Percentiles rank a stretch among this genome's conserved stretches.
Evolutionary conservation across 2,329 filamentous ascomycete genomes (phyloP).

Genomic region (Colletotrichum orbiculare): DNA sequence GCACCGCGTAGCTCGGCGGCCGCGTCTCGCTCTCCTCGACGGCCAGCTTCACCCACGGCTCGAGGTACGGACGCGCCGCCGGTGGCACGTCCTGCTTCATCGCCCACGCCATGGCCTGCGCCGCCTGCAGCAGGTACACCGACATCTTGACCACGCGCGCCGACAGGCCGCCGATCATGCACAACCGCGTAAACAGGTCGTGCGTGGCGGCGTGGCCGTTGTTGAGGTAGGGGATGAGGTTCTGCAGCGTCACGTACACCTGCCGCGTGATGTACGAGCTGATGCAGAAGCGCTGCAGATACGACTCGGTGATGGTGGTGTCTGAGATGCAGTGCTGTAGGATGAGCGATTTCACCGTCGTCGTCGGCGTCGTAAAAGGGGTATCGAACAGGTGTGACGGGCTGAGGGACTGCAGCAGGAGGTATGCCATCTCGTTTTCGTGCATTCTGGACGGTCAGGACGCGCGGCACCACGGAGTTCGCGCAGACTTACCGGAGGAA

Average conservation of each 20-base stretch:
- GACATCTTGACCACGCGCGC: constrained; percentile 34
- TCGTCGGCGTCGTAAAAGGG: constrained; percentile 15
- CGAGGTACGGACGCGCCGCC: constrained; percentile 22
- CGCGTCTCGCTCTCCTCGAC: constrained; percentile 28
- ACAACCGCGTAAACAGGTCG: constrained; percentile 28
- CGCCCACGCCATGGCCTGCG: constrained; percentile 34
- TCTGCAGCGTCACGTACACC: constrained; percentile 29
- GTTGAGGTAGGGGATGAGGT: constrained; percentile 32
- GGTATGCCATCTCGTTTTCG: constrained; percentile 32
- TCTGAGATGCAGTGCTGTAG: constrained; percentile 32
- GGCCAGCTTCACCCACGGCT: constrained; percentile 31
- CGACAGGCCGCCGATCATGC: constrained; percentile 32
- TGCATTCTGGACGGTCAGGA: constrained; percentile 19
- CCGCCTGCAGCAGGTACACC: constrained; percentile 29
- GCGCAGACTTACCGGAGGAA: constrained; percentile 15
- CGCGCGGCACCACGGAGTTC: no score
- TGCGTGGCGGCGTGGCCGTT: constrained; percentile 22
- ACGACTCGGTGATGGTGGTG: constrained; percentile 27
- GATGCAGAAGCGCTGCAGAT: constrained; percentile 13
- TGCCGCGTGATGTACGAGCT: constrained; percentile 29
- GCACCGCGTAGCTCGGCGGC: constrained; percentile 28
- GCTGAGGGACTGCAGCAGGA: constrained; percentile 18
- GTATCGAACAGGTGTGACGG: constrained; percentile 24
- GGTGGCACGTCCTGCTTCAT: constrained; percentile 29
- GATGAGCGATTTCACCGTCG: constrained; percentile 25